These are phyloP conservation scores for Colletotrichum lentis DNA, from an alignment of 2,329 filamentous ascomycete species.

Conservation along the genomic window DNA sequence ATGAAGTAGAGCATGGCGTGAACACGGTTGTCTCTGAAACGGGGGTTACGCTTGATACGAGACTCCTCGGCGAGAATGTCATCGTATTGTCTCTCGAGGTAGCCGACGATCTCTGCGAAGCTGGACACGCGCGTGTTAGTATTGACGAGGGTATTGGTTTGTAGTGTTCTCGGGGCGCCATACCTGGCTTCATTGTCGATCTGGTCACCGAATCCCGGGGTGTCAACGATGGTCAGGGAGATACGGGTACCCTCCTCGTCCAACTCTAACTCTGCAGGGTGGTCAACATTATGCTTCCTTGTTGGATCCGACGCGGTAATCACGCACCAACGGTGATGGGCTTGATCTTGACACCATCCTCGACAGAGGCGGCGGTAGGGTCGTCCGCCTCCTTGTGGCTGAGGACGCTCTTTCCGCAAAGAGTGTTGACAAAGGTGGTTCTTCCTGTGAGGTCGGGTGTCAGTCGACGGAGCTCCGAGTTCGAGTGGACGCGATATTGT, in stretches of 20 bases:
- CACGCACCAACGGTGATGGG: slow-evolving; percentile 89
- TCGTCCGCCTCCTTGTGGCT: slow-evolving; percentile 93
- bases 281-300: slow-evolving; percentile 16
- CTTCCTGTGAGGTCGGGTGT: slow-evolving; percentile 68
- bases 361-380: slow-evolving; percentile 83
- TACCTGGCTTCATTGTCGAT: slow-evolving; percentile 99
- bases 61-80: slow-evolving; percentile 99
- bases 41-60: slow-evolving; percentile 99
- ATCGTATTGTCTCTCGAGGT: slow-evolving; percentile 99
- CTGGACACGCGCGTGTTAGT: slow-evolving; percentile 55
- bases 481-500: slow-evolving; percentile 8
- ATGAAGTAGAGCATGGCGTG: slow-evolving; percentile 99
- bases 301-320: background rate
- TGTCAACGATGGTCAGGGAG: slow-evolving; percentile 97
- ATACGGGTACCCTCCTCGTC: slow-evolving; percentile 99
- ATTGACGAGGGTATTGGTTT: background rate
- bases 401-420: slow-evolving; percentile 94
- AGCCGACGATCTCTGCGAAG: slow-evolving; percentile 97
- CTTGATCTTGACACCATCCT: slow-evolving; percentile 98
- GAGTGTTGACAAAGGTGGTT: slow-evolving; percentile 99
- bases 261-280: slow-evolving; percentile 80
- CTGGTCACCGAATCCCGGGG: slow-evolving; percentile 96
- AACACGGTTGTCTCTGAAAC: slow-evolving; percentile 98
- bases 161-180: slow-evolving; percentile 37
- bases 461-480: slow-evolving; percentile 15